Evolutionary conservation across 108 stramenopile species (phyloP).

Genomic region (Nitzschia sp.): DNA sequence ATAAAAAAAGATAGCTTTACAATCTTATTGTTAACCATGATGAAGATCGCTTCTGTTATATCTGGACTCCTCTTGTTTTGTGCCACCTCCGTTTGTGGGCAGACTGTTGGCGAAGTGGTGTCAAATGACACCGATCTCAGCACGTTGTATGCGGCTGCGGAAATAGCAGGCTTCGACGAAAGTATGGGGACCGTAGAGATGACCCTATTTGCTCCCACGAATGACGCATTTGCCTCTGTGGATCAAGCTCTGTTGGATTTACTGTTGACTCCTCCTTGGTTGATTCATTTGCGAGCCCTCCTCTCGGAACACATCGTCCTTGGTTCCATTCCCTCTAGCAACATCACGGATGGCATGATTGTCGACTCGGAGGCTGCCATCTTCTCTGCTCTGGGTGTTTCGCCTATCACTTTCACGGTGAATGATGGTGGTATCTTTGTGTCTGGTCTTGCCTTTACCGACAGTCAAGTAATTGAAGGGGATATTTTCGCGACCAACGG

Average conservation of each 20-base stretch:
- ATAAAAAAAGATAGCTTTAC: too few species aligned
- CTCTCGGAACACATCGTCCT: background rate
- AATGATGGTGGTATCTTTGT: background rate
- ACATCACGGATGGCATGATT: background rate
- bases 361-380: background rate
- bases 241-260: background rate
- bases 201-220: background rate
- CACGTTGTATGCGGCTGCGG: background rate
- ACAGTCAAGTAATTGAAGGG: background rate
- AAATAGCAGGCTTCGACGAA: background rate
- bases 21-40: too few species aligned
- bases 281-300: background rate
- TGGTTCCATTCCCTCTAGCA: background rate
- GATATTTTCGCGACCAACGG: background rate
- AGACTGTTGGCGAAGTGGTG: background rate
- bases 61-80: background rate
- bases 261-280: background rate
- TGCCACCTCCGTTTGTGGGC: background rate
- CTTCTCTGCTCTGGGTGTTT: background rate
- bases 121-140: background rate
- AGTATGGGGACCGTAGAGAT: background rate
- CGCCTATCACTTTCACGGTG: background rate
- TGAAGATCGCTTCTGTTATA: background rate
- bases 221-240: background rate
- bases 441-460: background rate